A percentile compares a stretch with the other conserved stretches of the same genome.
Evolutionary conservation across 306 rosid species (phyloP).

Genomic region (Lathyrus sativus): DNA sequence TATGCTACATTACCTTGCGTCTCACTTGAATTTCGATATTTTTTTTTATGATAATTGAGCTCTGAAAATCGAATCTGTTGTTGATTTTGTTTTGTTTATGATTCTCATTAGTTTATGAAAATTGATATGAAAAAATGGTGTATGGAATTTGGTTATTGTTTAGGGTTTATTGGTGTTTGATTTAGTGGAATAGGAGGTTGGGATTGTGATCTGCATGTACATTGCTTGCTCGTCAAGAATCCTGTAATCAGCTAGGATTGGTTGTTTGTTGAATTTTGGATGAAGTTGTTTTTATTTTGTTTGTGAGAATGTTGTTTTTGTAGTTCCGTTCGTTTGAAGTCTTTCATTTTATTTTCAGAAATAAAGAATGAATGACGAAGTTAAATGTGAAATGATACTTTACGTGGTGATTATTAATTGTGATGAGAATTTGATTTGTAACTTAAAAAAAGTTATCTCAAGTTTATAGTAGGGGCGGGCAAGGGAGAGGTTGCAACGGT

Average conservation of each 20-base stretch:
- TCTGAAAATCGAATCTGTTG: neutral
- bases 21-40: neutral
- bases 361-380: neutral
- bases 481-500: neutral
- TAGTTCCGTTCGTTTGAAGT: neutral
- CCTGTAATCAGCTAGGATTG: neutral
- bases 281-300: no score
- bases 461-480: no score
- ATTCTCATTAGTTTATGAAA: neutral
- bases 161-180: neutral
- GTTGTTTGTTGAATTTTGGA: neutral
- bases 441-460: no score
- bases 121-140: neutral
- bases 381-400: neutral
- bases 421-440: no score
- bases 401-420: neutral
- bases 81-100: neutral
- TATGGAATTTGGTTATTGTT: neutral
- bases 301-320: neutral
- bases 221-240: conserved; percentile 22
- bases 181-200: neutral
- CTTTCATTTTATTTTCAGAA: neutral
- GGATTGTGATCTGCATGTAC: neutral
- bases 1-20: neutral
- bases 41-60: neutral